These are phyloP conservation scores for Nicotiana rustica DNA, from an alignment of 305 asterid genomes.

Conservation along the genomic window DNA sequence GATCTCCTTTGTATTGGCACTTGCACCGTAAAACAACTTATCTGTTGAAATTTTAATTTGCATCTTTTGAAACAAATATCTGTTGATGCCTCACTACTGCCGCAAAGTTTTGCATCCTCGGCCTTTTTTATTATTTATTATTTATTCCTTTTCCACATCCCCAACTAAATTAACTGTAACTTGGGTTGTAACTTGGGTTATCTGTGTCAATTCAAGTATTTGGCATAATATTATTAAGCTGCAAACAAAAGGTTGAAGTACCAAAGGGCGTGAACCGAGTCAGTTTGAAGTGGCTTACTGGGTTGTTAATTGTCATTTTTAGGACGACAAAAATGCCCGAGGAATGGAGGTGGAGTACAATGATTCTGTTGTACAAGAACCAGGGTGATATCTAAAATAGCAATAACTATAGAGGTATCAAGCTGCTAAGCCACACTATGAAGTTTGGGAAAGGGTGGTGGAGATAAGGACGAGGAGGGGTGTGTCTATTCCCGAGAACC, in stretches of 20 bases:
- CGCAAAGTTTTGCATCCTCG: neutral
- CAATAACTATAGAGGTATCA: too few relatives aligned
- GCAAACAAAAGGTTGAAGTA: neutral
- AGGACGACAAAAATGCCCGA: too few relatives aligned
- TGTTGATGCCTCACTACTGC: slow-evolving; percentile 14
- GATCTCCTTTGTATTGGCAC: slow-evolving; percentile 28
- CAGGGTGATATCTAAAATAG: too few relatives aligned
- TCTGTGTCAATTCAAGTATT: neutral
- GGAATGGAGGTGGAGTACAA: too few relatives aligned
- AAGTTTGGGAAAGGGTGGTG: too few relatives aligned
- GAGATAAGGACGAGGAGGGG: too few relatives aligned
- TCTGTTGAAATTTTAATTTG: neutral
- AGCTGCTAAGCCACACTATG: too few relatives aligned
- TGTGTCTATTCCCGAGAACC: too few relatives aligned
- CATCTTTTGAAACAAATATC: neutral
- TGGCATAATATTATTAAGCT: neutral
- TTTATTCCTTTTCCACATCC: neutral
- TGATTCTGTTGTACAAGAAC: too few relatives aligned
- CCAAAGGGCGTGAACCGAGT: too few relatives aligned
- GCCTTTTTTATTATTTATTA: neutral
- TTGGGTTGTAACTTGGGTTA: neutral
- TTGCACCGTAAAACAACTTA: slow-evolving; percentile 9
- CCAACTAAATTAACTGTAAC: neutral
- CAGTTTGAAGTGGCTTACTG: too few relatives aligned
- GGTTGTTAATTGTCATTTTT: too few relatives aligned